phyloP scores from a whole-genome alignment of 2,329 filamentous ascomycete species.

The Scedosporium boydii region DNA sequence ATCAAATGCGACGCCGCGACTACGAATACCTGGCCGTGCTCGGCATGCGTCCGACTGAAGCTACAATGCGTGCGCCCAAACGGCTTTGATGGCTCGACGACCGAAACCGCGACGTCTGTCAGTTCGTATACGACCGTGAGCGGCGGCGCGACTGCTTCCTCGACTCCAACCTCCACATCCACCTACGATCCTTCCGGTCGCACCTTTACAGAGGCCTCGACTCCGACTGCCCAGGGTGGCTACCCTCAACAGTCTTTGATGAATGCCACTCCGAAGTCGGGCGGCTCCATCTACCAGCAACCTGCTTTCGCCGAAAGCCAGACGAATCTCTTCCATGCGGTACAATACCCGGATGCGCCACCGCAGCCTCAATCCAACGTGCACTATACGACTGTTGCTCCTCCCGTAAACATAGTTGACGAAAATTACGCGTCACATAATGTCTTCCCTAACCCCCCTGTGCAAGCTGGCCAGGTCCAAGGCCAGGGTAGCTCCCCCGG shows the following conservation, averaged over 20 bases:
- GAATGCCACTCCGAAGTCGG: constrained; percentile 28
- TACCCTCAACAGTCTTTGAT: constrained; percentile 31
- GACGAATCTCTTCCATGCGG: constrained; percentile 33
- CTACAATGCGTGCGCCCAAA: constrained; percentile 87
- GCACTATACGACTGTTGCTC: constrained; percentile 43
- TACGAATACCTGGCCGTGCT: constrained; percentile 95
- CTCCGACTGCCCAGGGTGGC: constrained; percentile 34
- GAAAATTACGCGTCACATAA: constrained; percentile 37
- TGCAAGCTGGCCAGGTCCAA: constrained; percentile 20
- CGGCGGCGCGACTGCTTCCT: constrained; percentile 22
- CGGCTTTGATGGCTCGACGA: constrained; percentile 46
- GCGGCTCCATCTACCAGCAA: constrained; percentile 38
- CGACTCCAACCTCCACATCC: constrained; percentile 24
- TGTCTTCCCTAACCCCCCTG: constrained; percentile 44
- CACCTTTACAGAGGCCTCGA: neutral
- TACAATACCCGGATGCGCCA: constrained; percentile 36
- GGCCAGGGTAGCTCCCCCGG: constrained; percentile 29
- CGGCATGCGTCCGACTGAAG: constrained; percentile 84
- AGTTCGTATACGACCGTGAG: neutral
- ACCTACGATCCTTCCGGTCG: neutral
- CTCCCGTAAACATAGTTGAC: constrained; percentile 39
- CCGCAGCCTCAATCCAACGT: constrained; percentile 34
- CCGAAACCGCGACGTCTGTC: constrained; percentile 6
- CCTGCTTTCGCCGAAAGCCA: constrained; percentile 36
- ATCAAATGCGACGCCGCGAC: constrained; percentile 98